phyloP scores from a whole-genome alignment of 108 stramenopile genomes.

The Skeletonema costatum region DNA sequence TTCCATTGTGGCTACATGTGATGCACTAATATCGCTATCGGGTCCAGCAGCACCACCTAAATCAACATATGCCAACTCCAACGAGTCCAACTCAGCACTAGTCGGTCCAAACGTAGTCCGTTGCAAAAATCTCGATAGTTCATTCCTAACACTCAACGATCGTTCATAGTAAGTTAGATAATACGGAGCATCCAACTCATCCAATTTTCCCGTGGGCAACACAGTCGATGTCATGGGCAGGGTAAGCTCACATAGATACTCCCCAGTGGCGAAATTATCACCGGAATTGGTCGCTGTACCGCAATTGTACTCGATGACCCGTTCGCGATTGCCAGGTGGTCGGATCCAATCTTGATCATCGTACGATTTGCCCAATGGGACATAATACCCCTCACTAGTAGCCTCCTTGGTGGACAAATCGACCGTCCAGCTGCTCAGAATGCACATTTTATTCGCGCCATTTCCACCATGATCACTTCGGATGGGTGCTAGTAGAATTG shows the following conservation, averaged over 20 bases:
- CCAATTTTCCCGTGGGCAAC: not conserved
- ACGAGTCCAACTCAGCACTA: conserved; percentile 28
- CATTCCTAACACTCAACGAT: conserved; percentile 18
- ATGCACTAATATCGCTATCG: not conserved
- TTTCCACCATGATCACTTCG: not conserved
- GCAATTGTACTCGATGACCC: conserved; percentile 10
- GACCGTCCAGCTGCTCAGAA: conserved; percentile 21
- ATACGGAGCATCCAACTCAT: conserved; percentile 19
- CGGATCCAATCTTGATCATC: conserved; percentile 19
- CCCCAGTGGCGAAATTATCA: conserved; percentile 14
- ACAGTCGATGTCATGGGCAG: conserved; percentile 17
- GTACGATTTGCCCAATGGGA: conserved; percentile 1
- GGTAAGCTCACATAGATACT: conserved; percentile 41
- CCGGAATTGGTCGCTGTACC: conserved; percentile 36
- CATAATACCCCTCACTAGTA: conserved; percentile 13
- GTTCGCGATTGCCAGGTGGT: conserved; percentile 15
- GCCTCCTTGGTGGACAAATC: not conserved
- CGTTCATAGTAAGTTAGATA: conserved; percentile 25
- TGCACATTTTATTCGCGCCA: conserved; percentile 26
- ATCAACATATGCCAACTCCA: conserved; percentile 25
- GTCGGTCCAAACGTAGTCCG: conserved; percentile 61
- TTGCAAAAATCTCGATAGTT: conserved; percentile 55
- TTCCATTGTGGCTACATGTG: conserved; percentile 10
- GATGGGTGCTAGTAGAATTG: conserved; percentile 22
- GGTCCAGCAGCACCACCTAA: not conserved